Percentiles rank a stretch among this genome's conserved stretches.
phyloP scores from a whole-genome alignment of 2,329 filamentous ascomycete species.

The Aspergillus fumigatiaffinis region DNA sequence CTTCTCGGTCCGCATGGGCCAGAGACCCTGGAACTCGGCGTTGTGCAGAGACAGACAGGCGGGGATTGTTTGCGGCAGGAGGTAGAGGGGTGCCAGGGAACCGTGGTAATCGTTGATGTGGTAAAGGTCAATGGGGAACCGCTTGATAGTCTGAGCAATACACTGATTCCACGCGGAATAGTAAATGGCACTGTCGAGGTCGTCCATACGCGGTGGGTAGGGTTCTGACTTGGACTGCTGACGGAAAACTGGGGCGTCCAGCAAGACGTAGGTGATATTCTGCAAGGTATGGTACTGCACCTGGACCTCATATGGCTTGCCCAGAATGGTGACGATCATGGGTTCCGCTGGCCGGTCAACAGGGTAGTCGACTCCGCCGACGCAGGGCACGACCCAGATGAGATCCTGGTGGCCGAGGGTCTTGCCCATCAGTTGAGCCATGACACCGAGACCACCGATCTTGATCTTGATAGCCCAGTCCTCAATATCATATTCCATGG shows the following conservation, averaged over 20 bases:
- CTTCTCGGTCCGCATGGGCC: constrained; percentile 61
- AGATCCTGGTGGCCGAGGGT: constrained; percentile 62
- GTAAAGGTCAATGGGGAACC: constrained; percentile 61
- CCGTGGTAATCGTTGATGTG: constrained; percentile 66
- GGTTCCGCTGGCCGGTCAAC: constrained; percentile 55
- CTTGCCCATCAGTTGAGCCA: constrained; percentile 67
- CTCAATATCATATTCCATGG: constrained; percentile 69
- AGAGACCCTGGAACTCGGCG: constrained; percentile 65
- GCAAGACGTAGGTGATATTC: constrained; percentile 65
- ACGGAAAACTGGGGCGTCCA: constrained; percentile 64
- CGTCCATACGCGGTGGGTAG: constrained; percentile 66
- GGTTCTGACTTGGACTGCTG: constrained; percentile 60
- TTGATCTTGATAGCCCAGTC: constrained; percentile 70
- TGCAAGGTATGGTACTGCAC: constrained; percentile 61
- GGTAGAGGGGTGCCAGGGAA: constrained; percentile 60
- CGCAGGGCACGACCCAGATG: constrained; percentile 62
- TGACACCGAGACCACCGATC: constrained; percentile 66
- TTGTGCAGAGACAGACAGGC: constrained; percentile 64
- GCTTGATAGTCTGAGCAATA: constrained; percentile 59
- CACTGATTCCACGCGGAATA: constrained; percentile 70
- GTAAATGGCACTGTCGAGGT: constrained; percentile 64
- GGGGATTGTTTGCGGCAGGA: constrained; percentile 60
- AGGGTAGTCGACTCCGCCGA: constrained; percentile 63
- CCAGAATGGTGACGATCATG: constrained; percentile 61
- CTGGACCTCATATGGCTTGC: constrained; percentile 56